phyloP scores from a whole-genome alignment of 169 alveolate genomes.

The Babesia bigemina region DNA sequence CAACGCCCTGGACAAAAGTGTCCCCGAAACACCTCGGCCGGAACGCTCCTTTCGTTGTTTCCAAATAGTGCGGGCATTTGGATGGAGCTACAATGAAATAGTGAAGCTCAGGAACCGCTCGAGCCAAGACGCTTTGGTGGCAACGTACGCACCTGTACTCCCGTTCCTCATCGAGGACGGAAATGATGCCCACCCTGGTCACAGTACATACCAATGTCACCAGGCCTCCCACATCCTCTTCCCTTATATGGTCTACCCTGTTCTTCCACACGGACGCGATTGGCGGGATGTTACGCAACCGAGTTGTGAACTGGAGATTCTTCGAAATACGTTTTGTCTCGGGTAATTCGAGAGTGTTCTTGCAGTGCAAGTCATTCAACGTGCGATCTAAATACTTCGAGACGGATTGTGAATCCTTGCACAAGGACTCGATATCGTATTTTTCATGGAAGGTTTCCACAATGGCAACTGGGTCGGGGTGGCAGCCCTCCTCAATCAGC shows the following conservation, averaged over 20 bases:
- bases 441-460: neutral
- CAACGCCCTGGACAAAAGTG: conserved; percentile 46
- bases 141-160: conserved; percentile 74
- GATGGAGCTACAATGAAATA: conserved; percentile 51
- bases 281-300: conserved; percentile 45
- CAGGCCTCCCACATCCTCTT: conserved; percentile 42
- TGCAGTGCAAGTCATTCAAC: neutral
- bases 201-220: conserved; percentile 27
- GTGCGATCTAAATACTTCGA: neutral
- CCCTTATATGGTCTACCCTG: conserved; percentile 30
- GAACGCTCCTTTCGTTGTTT: neutral
- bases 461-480: conserved; percentile 2
- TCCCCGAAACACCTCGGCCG: conserved; percentile 40
- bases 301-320: conserved; percentile 27
- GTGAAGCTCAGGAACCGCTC: conserved; percentile 69
- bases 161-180: conserved; percentile 69
- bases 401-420: neutral
- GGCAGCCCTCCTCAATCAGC: conserved; percentile 4
- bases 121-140: conserved; percentile 57
- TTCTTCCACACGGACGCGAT: conserved; percentile 19
- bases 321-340: neutral
- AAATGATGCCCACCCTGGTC: conserved; percentile 55
- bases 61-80: conserved; percentile 38
- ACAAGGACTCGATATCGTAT: neutral
- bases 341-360: neutral